phyloP scores from a whole-genome alignment of 2,329 filamentous ascomycete species.

The Cercospora zeina region DNA sequence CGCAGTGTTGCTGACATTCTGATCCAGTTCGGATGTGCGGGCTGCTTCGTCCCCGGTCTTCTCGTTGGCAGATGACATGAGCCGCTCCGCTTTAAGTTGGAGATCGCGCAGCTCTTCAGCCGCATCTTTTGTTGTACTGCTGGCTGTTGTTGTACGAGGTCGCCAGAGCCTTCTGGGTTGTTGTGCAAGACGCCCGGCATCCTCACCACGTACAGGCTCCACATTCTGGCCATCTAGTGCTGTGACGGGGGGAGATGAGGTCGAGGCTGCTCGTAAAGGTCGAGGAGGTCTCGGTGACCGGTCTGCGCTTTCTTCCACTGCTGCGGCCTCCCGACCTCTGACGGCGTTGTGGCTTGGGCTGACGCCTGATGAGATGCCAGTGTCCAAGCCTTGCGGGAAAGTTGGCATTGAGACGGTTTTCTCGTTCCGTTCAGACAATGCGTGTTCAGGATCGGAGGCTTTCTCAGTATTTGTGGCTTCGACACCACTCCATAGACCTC shows the following conservation, averaged over 20 bases:
- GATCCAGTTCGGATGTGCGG: neutral
- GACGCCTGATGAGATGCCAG: conserved; percentile 25
- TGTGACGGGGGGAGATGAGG: conserved; percentile 33
- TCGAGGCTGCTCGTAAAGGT: conserved; percentile 36
- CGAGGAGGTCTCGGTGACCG: conserved; percentile 21
- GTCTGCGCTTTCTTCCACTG: conserved; percentile 18
- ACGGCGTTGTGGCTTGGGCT: conserved; percentile 23
- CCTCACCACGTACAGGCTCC: conserved; percentile 32
- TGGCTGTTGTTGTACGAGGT: conserved; percentile 16
- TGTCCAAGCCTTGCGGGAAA: conserved; percentile 19
- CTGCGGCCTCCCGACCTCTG: conserved; percentile 20
- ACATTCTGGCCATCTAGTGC: conserved; percentile 36
- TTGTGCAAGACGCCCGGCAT: conserved; percentile 24
- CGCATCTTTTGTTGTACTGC: conserved; percentile 32
- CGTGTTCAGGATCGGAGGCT: conserved; percentile 5
- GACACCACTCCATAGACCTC: conserved; percentile 72
- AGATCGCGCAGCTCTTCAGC: conserved; percentile 37
- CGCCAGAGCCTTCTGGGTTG: conserved; percentile 28
- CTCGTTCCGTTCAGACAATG: conserved; percentile 24
- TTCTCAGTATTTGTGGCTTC: conserved; percentile 28
- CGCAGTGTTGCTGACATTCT: neutral
- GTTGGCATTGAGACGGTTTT: conserved; percentile 35
- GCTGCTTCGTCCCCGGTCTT: neutral
- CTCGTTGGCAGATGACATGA: neutral
- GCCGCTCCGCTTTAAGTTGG: conserved; percentile 27